Evolutionary conservation across 2,329 filamentous ascomycete species (phyloP).

Genomic region (Pleoardoris graminearum): DNA sequence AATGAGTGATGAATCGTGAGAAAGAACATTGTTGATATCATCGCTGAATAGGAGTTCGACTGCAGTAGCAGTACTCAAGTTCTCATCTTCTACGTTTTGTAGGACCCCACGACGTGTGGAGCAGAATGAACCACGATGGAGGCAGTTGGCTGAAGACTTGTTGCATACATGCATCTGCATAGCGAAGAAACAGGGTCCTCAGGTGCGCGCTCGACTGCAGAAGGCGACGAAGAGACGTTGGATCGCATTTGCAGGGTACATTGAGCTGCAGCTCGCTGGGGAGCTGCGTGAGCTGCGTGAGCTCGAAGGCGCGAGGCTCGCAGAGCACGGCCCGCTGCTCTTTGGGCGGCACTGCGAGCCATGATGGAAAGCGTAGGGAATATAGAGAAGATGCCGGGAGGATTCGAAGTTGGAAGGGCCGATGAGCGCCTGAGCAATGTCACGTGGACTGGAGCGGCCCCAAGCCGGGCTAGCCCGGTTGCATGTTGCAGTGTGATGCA

Average conservation of each 20-base stretch:
- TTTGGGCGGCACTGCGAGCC: slow-evolving; percentile 8
- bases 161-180: slow-evolving; percentile 8
- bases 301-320: slow-evolving; percentile 5
- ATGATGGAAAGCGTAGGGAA: slow-evolving; percentile 3
- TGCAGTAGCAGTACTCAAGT: too few species aligned
- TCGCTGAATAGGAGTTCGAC: background rate
- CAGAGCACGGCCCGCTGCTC: slow-evolving; percentile 7
- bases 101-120: slow-evolving; percentile 7
- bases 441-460: slow-evolving; percentile 2
- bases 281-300: slow-evolving; percentile 9
- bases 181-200: slow-evolving; percentile 12
- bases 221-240: slow-evolving; percentile 3
- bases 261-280: slow-evolving; percentile 15
- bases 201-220: slow-evolving; percentile 8
- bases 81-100: too few species aligned
- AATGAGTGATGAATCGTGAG: background rate
- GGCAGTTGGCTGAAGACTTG: slow-evolving; percentile 7
- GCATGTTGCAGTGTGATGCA: too few species aligned
- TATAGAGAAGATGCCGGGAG: slow-evolving; percentile 2
- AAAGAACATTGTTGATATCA: background rate
- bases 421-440: too few species aligned
- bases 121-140: background rate
- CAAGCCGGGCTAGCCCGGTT: too few species aligned
- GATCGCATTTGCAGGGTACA: slow-evolving; percentile 15
- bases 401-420: too few species aligned